Base-by-base conservation (phyloP, 176 grass and related monocot species). In the Eragrostis nindensis region DNA sequence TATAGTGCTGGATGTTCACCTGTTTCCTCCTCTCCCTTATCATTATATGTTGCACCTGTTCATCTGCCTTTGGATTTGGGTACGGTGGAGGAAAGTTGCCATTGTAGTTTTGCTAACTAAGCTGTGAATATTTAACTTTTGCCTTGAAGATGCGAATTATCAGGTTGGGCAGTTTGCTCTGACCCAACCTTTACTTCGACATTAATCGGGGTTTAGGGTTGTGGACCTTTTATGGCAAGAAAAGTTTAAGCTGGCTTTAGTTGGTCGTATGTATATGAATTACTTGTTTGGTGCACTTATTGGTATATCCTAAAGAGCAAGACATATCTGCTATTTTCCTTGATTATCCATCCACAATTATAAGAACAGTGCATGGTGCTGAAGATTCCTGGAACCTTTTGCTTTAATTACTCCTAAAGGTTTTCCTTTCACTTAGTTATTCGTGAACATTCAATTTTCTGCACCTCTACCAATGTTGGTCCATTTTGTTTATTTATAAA, bases 1-100 rank as follows among this genome's bases (percentile, higher is more conserved):
- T 98, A 83, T 44, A 47, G 27, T 17, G 27, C 29, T 47, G 11
- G 41, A 71, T 57, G 44, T 78, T 80, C 73, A 48, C 80, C 4
- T 83, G 8, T 71, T 65, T 46, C 22, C 11, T 60, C 56, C 7
- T 60, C 56, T 4, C 32, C 32, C n/a, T n/a, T 22, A 7, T 56
- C 21, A 11, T 12, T 60, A 60, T 25, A 26, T 60, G 17, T 65
- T 56, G 26, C 17, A 45, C 17, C 36, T 65, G 8, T 55, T 64
- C 46, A 63, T 76, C 57, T 70, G 43, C 11, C 7, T 47, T 76
- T 38, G 29, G 15, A 5, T 63, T 71, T 46, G 59, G 29, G 66
- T 72, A 63, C 1, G 2, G 22, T 16, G 8, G 45, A 45, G 43
- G 1, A 7, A 4, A 71, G 40, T 36, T 72, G 27, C 10, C 43